These are phyloP conservation scores for Cordyceps farinosa DNA, from an alignment of 2,329 filamentous ascomycete genomes.

Conservation along the genomic window DNA sequence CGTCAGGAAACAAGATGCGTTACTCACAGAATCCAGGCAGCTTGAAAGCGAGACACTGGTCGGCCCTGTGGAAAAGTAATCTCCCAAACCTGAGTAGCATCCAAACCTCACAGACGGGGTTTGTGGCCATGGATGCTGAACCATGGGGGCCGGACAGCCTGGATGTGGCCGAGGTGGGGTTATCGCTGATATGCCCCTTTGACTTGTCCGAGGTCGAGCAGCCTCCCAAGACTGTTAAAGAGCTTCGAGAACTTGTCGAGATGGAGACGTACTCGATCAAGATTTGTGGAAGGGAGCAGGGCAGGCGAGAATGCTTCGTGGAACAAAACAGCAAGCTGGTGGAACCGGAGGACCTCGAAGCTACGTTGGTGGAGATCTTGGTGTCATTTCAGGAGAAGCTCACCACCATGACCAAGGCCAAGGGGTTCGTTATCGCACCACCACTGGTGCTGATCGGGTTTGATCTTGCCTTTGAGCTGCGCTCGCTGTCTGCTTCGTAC, in stretches of 20 bases:
- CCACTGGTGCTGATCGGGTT: conserved; percentile 5
- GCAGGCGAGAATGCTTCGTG: background rate
- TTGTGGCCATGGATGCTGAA: conserved; percentile 6
- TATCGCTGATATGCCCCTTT: conserved; percentile 9
- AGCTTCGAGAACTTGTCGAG: background rate
- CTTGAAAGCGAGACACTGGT: conserved; percentile 7
- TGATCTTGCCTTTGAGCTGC: conserved; percentile 10
- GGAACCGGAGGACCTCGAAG: background rate
- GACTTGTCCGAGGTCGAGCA: background rate
- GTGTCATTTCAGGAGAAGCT: background rate
- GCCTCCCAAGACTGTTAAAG: background rate
- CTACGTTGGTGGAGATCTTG: background rate
- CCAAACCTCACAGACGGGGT: background rate
- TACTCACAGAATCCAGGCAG: background rate
- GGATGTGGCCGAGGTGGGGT: conserved; percentile 6
- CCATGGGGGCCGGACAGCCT: background rate
- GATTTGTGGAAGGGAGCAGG: conserved; percentile 3
- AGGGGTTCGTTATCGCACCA: background rate
- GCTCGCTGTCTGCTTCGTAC: background rate
- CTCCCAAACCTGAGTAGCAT: background rate
- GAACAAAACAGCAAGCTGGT: background rate
- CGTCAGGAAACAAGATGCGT: background rate
- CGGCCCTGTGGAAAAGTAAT: conserved; percentile 2
- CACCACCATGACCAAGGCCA: background rate
- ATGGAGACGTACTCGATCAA: conserved; percentile 3